Percentiles rank a stretch among this genome's conserved stretches.
These are phyloP conservation scores for Tremellales sp. DNA, from an alignment of 1,284 basidiomycete genomes.

Conservation along the genomic window DNA sequence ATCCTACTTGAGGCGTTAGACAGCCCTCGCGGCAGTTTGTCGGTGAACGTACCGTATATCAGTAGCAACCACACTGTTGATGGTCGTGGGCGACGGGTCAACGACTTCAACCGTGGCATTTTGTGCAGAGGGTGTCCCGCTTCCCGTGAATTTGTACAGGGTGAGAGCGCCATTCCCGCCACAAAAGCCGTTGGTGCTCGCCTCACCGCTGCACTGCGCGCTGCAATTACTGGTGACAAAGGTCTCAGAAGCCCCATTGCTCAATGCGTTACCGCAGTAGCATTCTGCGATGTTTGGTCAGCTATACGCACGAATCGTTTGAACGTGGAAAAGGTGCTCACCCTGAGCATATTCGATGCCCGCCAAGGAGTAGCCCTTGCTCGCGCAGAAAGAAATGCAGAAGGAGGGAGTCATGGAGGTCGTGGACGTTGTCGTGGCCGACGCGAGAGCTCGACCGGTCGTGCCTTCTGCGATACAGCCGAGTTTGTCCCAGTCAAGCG, in stretches of 20 bases:
- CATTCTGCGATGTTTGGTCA: neutral
- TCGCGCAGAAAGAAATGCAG: constrained; percentile 10
- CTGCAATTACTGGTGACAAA: neutral
- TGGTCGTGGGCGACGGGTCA: too few species aligned
- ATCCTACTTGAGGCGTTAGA: too few species aligned
- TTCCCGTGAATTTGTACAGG: constrained; percentile 10
- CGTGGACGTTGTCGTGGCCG: constrained; percentile 6
- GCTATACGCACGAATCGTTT: too few species aligned
- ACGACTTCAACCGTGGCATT: too few species aligned
- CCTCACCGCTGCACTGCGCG: constrained; percentile 10
- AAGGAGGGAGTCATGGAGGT: neutral
- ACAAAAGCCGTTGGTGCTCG: constrained; percentile 5
- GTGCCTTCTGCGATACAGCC: constrained; percentile 42
- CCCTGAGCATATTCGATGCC: constrained; percentile 12
- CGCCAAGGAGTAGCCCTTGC: constrained; percentile 14
- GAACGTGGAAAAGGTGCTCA: too few species aligned
- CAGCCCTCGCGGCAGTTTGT: too few species aligned
- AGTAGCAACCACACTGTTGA: too few species aligned
- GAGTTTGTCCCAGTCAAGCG: too few species aligned
- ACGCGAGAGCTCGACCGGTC: constrained; percentile 32
- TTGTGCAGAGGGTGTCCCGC: constrained; percentile 3
- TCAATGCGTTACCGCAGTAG: constrained; percentile 14
- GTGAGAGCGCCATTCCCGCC: constrained; percentile 6
- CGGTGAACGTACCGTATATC: too few species aligned
- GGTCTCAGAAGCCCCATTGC: constrained; percentile 5